phyloP scores from a whole-genome alignment of 2,329 filamentous ascomycete species.

The Xylaria sp. region DNA sequence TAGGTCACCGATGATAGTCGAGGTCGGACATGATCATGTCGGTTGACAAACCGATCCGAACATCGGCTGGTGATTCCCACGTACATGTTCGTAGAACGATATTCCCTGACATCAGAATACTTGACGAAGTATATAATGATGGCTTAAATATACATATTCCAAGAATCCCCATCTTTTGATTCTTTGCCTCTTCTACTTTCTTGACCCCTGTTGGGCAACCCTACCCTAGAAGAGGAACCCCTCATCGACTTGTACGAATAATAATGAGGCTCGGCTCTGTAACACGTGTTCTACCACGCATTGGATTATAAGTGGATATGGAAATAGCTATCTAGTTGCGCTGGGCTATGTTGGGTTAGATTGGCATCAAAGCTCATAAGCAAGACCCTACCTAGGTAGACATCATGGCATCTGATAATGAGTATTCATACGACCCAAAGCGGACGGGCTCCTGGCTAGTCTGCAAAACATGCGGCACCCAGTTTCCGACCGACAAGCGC shows the following conservation, averaged over 20 bases:
- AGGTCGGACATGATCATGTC: not conserved
- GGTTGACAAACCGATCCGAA: conserved; percentile 16
- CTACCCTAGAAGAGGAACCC: conserved; percentile 20
- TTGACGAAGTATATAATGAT: too few relatives aligned
- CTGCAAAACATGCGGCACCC: conserved; percentile 77
- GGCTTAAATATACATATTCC: too few relatives aligned
- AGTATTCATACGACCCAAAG: conserved; percentile 40
- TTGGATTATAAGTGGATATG: not conserved
- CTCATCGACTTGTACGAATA: not conserved
- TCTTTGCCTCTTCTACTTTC: too few relatives aligned
- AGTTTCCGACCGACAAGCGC: conserved; percentile 67
- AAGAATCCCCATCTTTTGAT: not conserved
- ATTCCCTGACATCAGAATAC: too few relatives aligned
- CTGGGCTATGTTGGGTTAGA: not conserved
- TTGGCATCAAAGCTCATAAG: not conserved
- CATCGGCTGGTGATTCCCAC: conserved; percentile 6
- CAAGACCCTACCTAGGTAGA: not conserved
- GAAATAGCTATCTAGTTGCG: not conserved
- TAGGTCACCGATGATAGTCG: not conserved
- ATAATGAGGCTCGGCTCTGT: not conserved
- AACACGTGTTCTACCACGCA: not conserved
- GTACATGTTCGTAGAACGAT: too few relatives aligned
- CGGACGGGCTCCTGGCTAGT: conserved; percentile 58
- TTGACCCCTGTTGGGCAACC: not conserved
- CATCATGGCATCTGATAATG: conserved; percentile 25